Evolutionary conservation across 805 yeast species (phyloP), one percentile per base, ranked within the genome.

Genomic region (Barnettozyma vustinii): DNA sequence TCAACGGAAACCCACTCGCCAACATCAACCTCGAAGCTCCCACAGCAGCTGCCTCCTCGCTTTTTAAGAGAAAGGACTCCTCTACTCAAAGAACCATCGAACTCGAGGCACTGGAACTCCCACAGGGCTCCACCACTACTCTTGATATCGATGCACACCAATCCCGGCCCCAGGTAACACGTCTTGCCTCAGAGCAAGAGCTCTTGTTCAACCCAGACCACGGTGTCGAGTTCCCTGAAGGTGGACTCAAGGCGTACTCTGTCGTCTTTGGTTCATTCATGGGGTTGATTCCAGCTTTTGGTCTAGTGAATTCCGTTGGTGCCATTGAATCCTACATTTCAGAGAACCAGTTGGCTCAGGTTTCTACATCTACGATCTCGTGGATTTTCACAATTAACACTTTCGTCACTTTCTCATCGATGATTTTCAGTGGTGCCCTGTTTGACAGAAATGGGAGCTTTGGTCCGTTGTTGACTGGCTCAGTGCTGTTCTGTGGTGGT

Each of bases 321-420:
- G 85, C 84, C 2, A 72, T 84, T 40, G 83, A 84, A 65, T 75
- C 84, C 0, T 81, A 83, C 56, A 74, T 84, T 8, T 71, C 72
- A 1, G 52, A 58, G 43, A 61, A 84, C 64, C 90, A 84, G 63
- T 64, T 84, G 56, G 71, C 69, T 0, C 54, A 69, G 30, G 71
- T 73, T 1, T 64, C 76, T 8, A 70, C 79, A 0, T 73, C 84
- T 1, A 69, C 78, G 0, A 71, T 79, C 2, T 75, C 87, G 1
- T 81, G 88, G 88, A 78, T 84, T 48, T 84, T 84, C 56, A 82
- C 89, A 13, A 66, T 83, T 37, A 81, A 75, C 62, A 65, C 77
- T 49, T 72, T 79, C 10, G 61, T 81, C 36, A 70, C 80, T 10
- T 79, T 76, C 54, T 63, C 75, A n/a, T 69, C 77, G 23, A 79